Base-by-base conservation (phyloP, 768 basidiomycete species). In the Collybia sordida region DNA sequence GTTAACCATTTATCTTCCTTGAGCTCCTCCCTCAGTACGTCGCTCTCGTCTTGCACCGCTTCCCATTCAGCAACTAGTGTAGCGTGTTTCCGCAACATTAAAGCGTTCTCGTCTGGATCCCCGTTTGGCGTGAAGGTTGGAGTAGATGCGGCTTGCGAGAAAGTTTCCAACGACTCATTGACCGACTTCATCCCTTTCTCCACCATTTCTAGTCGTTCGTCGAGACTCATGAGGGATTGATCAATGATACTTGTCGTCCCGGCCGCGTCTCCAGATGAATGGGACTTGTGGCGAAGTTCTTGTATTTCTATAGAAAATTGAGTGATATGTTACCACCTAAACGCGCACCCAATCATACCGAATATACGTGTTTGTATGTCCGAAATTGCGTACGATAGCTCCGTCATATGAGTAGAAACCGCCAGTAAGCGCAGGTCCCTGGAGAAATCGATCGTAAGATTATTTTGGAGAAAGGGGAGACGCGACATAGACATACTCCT, bases 1-100 rank as follows among this genome's bases (percentile, higher is more conserved):
- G 88, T 89, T 59, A 98, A 77, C 92, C 93, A 97, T 60, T 95
- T 95, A 69, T 98, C 96, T 68, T 98, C 96, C 70, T 91, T 94
- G 55, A 98, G 74, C 68, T 99, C 97, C 60, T 95, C 93, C 54
- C 87, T 77, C 50, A 98, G 69, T 22, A 86, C 82, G 38, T 89
- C 85, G 47, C 86, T 88, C 59, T 93, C 89, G 47, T 82, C 81
- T 63, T 88, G 85, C 8, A 93, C 80, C 8, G 81, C 70, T 52
- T 89, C 84, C 94, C 93, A 98, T 35, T 95, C 93, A 8, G 73
- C 65, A 24, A 83, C 59, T 45, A 96, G 71, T 9, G 86, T 76
- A 12, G 82, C 78, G 62, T 93, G 86, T 62, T 95, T 94, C 50
- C 85, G 79, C 40, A 88, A 68, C 34, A 92, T 69, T 1, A 80